Evolutionary conservation across 2,329 filamentous ascomycete species (phyloP).

Genomic region (Ceratocystis albifundus): DNA sequence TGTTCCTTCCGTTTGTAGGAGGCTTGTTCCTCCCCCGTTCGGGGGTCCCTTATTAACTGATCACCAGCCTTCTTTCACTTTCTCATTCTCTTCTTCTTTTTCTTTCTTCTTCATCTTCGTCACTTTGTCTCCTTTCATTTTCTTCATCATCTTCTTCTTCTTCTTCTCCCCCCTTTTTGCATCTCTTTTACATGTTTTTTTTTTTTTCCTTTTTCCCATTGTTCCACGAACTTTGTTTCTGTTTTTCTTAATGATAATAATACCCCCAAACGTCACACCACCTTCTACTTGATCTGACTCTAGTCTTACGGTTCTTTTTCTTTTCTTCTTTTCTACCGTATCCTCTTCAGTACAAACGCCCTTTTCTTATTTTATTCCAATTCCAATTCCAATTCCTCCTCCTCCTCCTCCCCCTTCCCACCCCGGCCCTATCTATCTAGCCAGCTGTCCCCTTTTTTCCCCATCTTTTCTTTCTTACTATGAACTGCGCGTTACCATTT

Average conservation of each 20-base stretch:
- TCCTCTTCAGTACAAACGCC: background rate
- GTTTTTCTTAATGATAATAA: background rate
- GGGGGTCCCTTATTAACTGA: too few species aligned
- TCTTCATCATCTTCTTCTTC: background rate
- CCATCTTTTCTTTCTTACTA: background rate
- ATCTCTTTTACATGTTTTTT: background rate
- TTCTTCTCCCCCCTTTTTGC: background rate
- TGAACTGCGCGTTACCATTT: background rate
- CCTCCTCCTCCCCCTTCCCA: too few species aligned
- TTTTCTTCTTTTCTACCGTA: slow-evolving; percentile 1
- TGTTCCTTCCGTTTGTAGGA: background rate
- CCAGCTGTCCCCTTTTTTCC: slow-evolving; percentile 12
- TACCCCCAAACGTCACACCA: background rate
- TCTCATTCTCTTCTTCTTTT: background rate
- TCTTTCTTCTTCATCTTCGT: background rate
- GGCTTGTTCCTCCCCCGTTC: background rate
- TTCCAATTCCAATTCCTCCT: too few species aligned
- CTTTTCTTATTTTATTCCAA: slow-evolving; percentile 3
- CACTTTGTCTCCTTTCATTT: background rate
- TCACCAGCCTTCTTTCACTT: background rate
- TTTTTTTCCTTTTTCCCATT: slow-evolving; percentile 8
- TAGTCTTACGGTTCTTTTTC: background rate
- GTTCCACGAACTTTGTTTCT: background rate
- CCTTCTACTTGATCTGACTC: background rate
- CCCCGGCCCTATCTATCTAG: background rate